phyloP scores from a whole-genome alignment of 345 rosid genomes.

The Erodium maritimum region DNA sequence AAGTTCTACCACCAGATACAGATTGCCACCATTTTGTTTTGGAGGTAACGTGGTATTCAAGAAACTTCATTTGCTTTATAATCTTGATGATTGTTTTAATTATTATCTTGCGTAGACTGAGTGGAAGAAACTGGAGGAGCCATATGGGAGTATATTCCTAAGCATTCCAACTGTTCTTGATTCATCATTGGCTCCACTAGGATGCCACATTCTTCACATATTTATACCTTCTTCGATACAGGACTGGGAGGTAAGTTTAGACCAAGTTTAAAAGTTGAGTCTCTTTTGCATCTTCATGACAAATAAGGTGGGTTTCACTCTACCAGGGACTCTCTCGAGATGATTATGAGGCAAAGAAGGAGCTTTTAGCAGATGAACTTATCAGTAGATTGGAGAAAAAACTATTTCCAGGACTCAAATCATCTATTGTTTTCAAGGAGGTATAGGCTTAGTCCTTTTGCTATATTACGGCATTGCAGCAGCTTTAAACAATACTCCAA shows the following conservation, averaged over 20 bases:
- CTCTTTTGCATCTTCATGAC: background rate
- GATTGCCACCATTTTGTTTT: slow-evolving; percentile 94
- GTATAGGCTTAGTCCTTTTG: slow-evolving; percentile 19
- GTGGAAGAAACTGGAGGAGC: slow-evolving; percentile 60
- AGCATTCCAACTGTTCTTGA: slow-evolving; percentile 94
- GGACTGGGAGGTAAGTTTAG: slow-evolving; percentile 96
- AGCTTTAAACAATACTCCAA: too few species aligned
- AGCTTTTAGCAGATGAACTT: slow-evolving; percentile 43
- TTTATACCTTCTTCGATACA: slow-evolving; percentile 77
- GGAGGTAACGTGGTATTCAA: slow-evolving; percentile 36
- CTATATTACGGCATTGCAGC: background rate
- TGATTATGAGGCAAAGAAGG: slow-evolving; percentile 78
- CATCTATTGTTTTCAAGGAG: slow-evolving; percentile 74
- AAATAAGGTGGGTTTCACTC: slow-evolving; percentile 7
- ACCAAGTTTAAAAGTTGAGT: slow-evolving; percentile 8
- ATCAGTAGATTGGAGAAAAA: slow-evolving; percentile 68
- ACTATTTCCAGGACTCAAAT: slow-evolving; percentile 68
- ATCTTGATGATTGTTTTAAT: background rate
- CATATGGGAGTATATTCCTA: slow-evolving; percentile 88
- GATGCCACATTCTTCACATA: slow-evolving; percentile 76
- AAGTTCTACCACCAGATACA: slow-evolving; percentile 73
- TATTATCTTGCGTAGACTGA: slow-evolving; percentile 31
- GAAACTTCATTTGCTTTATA: slow-evolving; percentile 9
- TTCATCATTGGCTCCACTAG: slow-evolving; percentile 72
- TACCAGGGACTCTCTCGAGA: slow-evolving; percentile 55